Evolutionary conservation across 441 rosid genomes (phyloP).

Genomic region (Erodium chrysanthum): DNA sequence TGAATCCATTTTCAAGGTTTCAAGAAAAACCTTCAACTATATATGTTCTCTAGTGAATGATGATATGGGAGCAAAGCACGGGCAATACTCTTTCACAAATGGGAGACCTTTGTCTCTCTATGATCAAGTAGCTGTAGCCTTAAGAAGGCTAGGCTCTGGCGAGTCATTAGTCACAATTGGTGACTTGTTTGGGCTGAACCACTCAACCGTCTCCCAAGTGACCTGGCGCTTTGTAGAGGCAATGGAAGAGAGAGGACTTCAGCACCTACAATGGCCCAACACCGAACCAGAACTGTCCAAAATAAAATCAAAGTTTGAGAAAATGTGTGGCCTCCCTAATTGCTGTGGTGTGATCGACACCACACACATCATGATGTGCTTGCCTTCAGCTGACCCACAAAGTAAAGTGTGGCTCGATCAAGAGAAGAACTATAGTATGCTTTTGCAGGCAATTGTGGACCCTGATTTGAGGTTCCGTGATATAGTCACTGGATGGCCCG

Average conservation of each 20-base stretch:
- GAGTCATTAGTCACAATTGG: conserved; percentile 66
- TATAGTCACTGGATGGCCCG: conserved; percentile 77
- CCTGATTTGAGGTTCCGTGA: conserved; percentile 77
- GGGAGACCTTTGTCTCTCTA: conserved; percentile 50
- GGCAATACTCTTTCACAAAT: conserved; percentile 39
- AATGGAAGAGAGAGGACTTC: conserved; percentile 70
- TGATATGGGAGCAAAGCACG: conserved; percentile 41
- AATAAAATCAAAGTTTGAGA: conserved; percentile 67
- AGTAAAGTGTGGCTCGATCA: conserved; percentile 58
- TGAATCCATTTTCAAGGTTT: conserved; percentile 35
- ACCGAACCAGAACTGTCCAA: conserved; percentile 34
- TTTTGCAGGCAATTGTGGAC: conserved; percentile 72
- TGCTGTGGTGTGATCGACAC: conserved; percentile 78
- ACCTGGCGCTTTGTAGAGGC: conserved; percentile 92
- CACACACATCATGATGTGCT: conserved; percentile 66
- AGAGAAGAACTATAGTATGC: conserved; percentile 74
- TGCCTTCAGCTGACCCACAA: conserved; percentile 56
- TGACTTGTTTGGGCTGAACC: conserved; percentile 62
- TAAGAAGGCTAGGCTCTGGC: conserved; percentile 84
- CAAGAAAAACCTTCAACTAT: conserved; percentile 44
- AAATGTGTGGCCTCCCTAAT: conserved; percentile 59
- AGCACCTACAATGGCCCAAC: conserved; percentile 73
- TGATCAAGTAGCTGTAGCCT: conserved; percentile 79
- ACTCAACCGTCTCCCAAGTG: conserved; percentile 81
- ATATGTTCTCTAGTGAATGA: conserved; percentile 51